These are phyloP conservation scores for Lecanicillium sp. DNA, from an alignment of 2,329 filamentous ascomycete genomes.

Conservation along the genomic window DNA sequence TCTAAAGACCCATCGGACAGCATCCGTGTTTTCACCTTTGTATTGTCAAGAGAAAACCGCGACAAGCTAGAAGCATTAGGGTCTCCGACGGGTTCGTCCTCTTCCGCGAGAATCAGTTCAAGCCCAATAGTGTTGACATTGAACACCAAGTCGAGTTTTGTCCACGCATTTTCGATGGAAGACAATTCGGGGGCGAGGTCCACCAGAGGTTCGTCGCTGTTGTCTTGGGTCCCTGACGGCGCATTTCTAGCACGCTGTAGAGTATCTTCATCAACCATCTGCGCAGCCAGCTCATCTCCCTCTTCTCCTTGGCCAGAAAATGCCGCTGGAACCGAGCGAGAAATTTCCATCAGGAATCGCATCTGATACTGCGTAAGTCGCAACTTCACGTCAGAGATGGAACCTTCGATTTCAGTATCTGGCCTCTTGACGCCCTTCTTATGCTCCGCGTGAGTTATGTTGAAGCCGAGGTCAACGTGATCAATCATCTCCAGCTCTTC, in stretches of 20 bases:
- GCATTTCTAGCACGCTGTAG: constrained; percentile 40
- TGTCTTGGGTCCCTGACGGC: constrained; percentile 18
- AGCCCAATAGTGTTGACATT: constrained; percentile 80
- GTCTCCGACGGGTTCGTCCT: constrained; percentile 70
- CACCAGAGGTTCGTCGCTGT: constrained; percentile 34
- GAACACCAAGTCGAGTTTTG: constrained; percentile 88
- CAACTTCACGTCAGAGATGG: constrained; percentile 89
- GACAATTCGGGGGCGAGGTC: constrained; percentile 65
- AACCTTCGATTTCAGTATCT: constrained; percentile 84
- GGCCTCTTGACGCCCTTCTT: constrained; percentile 68
- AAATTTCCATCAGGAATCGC: constrained; percentile 81
- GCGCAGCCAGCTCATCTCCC: constrained; percentile 64
- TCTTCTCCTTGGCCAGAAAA: constrained; percentile 65
- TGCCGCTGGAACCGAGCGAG: constrained; percentile 77
- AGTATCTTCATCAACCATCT: constrained; percentile 58
- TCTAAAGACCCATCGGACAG: constrained; percentile 86
- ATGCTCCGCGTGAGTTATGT: constrained; percentile 87
- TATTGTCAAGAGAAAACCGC: constrained; percentile 89
- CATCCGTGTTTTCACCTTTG: constrained; percentile 85
- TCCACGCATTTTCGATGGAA: constrained; percentile 67
- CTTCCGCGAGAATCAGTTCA: constrained; percentile 73
- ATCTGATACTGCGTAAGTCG: constrained; percentile 85
- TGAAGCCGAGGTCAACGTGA: constrained; percentile 89
- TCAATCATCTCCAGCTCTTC: constrained; percentile 97
- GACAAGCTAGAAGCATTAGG: constrained; percentile 76